Evolutionary conservation across 139 green algal species (phyloP).

Genomic region (Chlorella sp.): DNA sequence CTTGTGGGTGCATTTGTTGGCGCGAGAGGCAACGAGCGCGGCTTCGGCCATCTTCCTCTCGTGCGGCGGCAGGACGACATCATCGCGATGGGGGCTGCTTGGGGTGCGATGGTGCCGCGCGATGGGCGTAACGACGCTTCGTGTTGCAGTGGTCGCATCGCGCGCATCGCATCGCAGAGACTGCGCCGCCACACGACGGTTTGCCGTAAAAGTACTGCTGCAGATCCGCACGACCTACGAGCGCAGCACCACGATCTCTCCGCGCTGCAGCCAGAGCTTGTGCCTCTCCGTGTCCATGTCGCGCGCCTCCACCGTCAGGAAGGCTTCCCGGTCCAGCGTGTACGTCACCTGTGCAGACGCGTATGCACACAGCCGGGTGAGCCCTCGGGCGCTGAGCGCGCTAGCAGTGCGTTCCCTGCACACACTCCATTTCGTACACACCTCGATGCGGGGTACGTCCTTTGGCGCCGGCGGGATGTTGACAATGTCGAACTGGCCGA

Average conservation of each 20-base stretch:
- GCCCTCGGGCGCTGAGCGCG: neutral
- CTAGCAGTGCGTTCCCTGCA: neutral
- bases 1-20: no score
- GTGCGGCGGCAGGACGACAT: no score
- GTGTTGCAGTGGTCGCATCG: no score
- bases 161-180: no score
- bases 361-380: neutral
- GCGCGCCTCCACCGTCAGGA: conserved; percentile 33
- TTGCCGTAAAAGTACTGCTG: no score
- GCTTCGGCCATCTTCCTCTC: no score
- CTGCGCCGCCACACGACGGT: no score
- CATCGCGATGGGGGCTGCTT: no score
- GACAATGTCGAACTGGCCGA: conserved; percentile 55
- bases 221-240: no score
- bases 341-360: conserved; percentile 23
- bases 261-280: conserved; percentile 37
- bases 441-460: conserved; percentile 46
- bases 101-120: no score
- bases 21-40: no score
- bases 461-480: conserved; percentile 49
- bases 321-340: conserved; percentile 18
- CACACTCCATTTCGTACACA: neutral
- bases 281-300: conserved; percentile 44
- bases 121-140: no score
- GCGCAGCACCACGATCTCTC: conserved; percentile 23